A percentile compares a stretch with the other conserved stretches of the same genome.
Conservation (phyloP, 2,329 filamentous ascomycete genomes). For the Calonectria fujianensis region DNA sequence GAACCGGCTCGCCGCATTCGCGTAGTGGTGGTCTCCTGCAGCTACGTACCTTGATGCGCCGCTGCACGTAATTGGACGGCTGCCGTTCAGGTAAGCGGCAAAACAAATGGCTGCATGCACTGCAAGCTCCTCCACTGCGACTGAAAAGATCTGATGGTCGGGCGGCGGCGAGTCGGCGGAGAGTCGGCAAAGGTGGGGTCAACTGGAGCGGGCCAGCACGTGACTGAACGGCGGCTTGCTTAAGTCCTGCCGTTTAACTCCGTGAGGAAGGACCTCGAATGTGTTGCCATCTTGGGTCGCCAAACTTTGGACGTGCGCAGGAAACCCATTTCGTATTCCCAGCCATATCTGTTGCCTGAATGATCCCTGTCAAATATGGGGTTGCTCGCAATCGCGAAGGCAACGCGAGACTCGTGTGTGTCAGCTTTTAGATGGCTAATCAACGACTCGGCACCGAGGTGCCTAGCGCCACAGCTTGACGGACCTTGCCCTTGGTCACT, state of each 20-base stretch:
- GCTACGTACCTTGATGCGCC: background rate
- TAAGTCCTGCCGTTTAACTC: conserved; percentile 56
- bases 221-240: conserved; percentile 42
- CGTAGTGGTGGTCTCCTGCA: conserved; percentile 10
- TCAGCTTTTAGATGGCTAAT: conserved; percentile 23
- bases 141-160: conserved; percentile 34
- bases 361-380: conserved; percentile 31
- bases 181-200: conserved; percentile 29
- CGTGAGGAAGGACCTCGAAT: conserved; percentile 32
- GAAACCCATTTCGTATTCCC: conserved; percentile 10
- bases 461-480: conserved; percentile 25
- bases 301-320: background rate
- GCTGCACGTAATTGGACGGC: background rate
- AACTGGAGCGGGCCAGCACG: conserved; percentile 37
- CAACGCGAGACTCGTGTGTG: conserved; percentile 1
- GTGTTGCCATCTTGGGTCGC: conserved; percentile 6
- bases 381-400: conserved; percentile 13
- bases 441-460: conserved; percentile 23
- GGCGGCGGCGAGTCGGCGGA: conserved; percentile 19
- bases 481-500: background rate
- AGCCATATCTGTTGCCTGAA: conserved; percentile 1
- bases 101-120: conserved; percentile 10
- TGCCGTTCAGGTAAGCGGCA: background rate
- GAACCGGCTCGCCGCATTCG: background rate
- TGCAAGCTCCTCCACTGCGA: conserved; percentile 21